These are phyloP conservation scores for Tolypocladium amazonense DNA, from an alignment of 2,329 filamentous ascomycete genomes.

Conservation along the genomic window DNA sequence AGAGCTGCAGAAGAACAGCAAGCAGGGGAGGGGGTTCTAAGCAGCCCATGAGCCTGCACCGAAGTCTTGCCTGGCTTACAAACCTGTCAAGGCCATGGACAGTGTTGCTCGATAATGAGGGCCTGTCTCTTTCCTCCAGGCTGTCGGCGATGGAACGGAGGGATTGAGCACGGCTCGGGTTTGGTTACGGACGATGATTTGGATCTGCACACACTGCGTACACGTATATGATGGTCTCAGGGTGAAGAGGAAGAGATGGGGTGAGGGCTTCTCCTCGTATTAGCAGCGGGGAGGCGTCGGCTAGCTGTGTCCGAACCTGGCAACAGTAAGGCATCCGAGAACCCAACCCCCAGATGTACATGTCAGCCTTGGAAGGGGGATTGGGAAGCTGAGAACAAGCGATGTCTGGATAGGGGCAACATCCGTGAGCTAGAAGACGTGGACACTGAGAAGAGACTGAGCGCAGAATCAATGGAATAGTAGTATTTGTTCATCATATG, in stretches of 20 bases:
- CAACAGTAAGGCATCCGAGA: neutral
- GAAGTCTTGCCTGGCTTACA: neutral
- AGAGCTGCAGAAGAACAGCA: conserved; percentile 42
- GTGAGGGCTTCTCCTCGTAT: neutral
- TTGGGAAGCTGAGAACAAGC: neutral
- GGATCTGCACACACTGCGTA: neutral
- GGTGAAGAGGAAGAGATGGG: neutral
- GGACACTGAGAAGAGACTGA: neutral
- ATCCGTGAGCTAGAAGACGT: neutral
- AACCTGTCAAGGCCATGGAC: neutral
- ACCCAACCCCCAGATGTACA: neutral
- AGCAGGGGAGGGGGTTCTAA: conserved; percentile 25
- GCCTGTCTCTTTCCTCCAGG: neutral
- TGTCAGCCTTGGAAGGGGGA: neutral
- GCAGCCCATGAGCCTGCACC: conserved; percentile 3
- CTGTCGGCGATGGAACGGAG: neutral
- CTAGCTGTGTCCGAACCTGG: neutral
- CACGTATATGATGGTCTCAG: neutral
- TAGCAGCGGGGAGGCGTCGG: neutral
- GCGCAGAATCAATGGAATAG: neutral
- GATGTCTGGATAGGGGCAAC: neutral
- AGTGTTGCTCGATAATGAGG: neutral
- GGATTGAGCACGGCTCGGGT: neutral
- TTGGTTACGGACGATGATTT: neutral
- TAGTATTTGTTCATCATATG: neutral